These are phyloP conservation scores for Macrolepiota albuminosa DNA, from an alignment of 768 basidiomycete species.

Conservation along the genomic window DNA sequence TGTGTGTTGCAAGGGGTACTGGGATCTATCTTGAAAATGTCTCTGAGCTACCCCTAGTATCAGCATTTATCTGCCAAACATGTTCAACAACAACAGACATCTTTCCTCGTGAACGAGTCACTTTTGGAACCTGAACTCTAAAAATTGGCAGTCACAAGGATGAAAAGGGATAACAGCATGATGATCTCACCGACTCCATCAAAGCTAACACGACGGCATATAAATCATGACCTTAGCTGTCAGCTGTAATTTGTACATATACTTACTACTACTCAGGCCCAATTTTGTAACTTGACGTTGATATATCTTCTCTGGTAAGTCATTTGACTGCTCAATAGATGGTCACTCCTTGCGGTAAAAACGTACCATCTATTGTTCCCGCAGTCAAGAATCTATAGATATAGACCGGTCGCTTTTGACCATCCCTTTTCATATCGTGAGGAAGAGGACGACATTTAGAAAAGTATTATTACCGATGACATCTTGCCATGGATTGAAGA, in stretches of 20 bases:
- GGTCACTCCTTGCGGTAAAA: neutral
- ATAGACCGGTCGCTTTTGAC: conserved; percentile 87
- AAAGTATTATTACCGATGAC: conserved; percentile 68
- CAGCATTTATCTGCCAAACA: neutral
- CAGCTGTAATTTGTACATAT: neutral
- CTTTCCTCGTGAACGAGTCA: conserved; percentile 83
- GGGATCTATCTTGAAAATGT: conserved; percentile 85
- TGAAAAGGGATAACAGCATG: neutral
- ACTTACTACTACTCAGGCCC: conserved; percentile 81
- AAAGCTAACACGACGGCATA: conserved; percentile 40
- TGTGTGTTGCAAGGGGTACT: conserved; percentile 87
- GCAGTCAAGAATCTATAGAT: conserved; percentile 86
- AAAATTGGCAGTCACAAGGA: neutral
- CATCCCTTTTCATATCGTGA: conserved; percentile 56
- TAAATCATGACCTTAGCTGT: neutral
- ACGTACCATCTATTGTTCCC: conserved; percentile 82
- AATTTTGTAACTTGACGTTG: conserved; percentile 94
- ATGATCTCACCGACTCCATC: conserved; percentile 57
- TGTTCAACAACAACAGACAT: conserved; percentile 46
- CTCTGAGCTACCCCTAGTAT: conserved; percentile 59
- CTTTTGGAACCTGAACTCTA: conserved; percentile 53
- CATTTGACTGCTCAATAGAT: neutral
- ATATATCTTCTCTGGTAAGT: conserved; percentile 73
- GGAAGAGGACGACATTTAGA: conserved; percentile 2
- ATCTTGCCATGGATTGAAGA: conserved; percentile 95